Evolutionary conservation across 2,329 filamentous ascomycete species (phyloP).

Genomic region (Ceratocystis cacaofunesta): DNA sequence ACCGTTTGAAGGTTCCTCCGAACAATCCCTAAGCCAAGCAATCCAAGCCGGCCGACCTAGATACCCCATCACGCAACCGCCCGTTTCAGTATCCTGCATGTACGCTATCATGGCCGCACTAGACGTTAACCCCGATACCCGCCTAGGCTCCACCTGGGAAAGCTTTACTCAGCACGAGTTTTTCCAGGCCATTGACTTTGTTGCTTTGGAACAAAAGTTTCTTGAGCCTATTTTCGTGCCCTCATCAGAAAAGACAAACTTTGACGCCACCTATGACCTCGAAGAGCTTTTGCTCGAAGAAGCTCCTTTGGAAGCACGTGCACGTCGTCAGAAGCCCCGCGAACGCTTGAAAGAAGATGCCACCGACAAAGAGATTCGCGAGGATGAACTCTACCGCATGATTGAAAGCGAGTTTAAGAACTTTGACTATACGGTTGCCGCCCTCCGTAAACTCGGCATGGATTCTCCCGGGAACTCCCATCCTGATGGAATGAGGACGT

Average conservation of each 20-base stretch:
- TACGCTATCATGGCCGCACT: conserved; percentile 77
- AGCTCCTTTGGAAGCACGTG: conserved; percentile 81
- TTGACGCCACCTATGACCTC: conserved; percentile 93
- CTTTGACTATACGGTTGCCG: conserved; percentile 83
- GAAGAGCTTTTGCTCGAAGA: conserved; percentile 90
- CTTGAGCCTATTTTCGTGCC: conserved; percentile 85
- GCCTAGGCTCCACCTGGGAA: conserved; percentile 76
- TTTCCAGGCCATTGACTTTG: conserved; percentile 76
- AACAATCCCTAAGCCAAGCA: conserved; percentile 62
- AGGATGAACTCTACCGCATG: conserved; percentile 84
- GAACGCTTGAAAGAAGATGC: conserved; percentile 88
- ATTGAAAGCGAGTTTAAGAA: conserved; percentile 89
- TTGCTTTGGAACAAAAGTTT: conserved; percentile 67
- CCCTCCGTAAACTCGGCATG: conserved; percentile 27
- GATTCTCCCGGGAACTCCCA: conserved; percentile 2
- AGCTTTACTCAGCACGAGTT: conserved; percentile 80
- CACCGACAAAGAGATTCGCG: conserved; percentile 83
- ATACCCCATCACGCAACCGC: conserved; percentile 83
- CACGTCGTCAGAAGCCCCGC: conserved; percentile 82
- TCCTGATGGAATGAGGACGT: neutral
- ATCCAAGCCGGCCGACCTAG: conserved; percentile 72
- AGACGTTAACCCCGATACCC: conserved; percentile 61
- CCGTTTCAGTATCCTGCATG: conserved; percentile 74
- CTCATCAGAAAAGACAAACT: conserved; percentile 96
- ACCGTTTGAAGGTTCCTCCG: conserved; percentile 81